Evolutionary conservation across 1,284 basidiomycete genomes (phyloP).

Genomic region (Quambalaria eucalypti): DNA sequence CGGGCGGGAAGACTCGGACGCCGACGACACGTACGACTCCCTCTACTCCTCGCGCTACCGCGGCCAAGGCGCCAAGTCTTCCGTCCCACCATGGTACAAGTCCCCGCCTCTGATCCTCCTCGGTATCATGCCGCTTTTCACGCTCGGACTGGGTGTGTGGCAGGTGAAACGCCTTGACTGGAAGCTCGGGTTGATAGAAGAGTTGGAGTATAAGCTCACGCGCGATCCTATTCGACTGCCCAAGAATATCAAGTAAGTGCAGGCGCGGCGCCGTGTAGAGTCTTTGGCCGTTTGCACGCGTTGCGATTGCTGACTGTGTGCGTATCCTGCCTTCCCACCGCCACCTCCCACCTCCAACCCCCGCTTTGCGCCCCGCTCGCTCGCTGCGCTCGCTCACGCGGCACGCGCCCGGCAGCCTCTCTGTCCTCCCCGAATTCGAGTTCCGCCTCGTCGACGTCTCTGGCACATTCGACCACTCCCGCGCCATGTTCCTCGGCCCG

Average conservation of each 20-base stretch:
- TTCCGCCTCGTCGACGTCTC: slow-evolving; percentile 30
- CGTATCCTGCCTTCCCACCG: background rate
- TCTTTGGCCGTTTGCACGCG: background rate
- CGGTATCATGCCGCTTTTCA: slow-evolving; percentile 78
- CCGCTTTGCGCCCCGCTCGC: background rate
- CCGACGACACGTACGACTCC: too few species aligned
- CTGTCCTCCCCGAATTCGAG: slow-evolving; percentile 29
- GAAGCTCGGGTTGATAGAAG: slow-evolving; percentile 89
- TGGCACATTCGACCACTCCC: slow-evolving; percentile 50
- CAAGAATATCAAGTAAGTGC: slow-evolving; percentile 70
- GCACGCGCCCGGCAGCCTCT: slow-evolving; percentile 47
- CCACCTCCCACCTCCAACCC: background rate
- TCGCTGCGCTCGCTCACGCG: background rate
- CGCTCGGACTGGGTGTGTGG: slow-evolving; percentile 87
- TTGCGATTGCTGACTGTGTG: background rate
- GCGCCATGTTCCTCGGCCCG: slow-evolving; percentile 77
- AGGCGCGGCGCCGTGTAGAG: background rate
- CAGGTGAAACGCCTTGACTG: slow-evolving; percentile 81
- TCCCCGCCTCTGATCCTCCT: slow-evolving; percentile 55
- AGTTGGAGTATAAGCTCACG: slow-evolving; percentile 81
- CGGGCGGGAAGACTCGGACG: too few species aligned
- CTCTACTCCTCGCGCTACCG: background rate
- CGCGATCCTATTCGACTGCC: slow-evolving; percentile 72
- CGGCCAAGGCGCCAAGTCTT: background rate
- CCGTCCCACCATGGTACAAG: slow-evolving; percentile 25